These are phyloP conservation scores for Cucumis hystrix DNA, from an alignment of 306 rosid species.

Conservation along the genomic window DNA sequence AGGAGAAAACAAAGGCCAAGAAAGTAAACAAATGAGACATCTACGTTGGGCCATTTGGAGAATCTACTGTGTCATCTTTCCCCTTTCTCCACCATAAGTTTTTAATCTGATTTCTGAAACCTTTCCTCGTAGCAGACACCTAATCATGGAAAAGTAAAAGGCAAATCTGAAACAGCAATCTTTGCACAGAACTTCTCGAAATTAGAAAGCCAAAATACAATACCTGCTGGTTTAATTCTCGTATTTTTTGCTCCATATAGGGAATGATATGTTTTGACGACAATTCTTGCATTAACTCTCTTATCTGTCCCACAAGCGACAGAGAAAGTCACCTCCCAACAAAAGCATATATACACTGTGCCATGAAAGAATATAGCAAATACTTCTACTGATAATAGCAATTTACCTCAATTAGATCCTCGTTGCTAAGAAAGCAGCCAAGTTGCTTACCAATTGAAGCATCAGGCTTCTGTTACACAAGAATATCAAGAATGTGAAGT, in stretches of 20 bases:
- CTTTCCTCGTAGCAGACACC: constrained; percentile 93
- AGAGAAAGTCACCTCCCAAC: constrained; percentile 12
- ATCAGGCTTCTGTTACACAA: constrained; percentile 49
- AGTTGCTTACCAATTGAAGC: constrained; percentile 35
- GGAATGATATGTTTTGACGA: constrained; percentile 86
- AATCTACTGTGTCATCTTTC: constrained; percentile 74
- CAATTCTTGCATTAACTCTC: constrained; percentile 74
- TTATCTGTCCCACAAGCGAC: constrained; percentile 38
- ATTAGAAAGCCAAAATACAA: neutral
- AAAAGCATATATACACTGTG: neutral
- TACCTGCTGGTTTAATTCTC: constrained; percentile 88
- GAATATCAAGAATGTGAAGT: constrained; percentile 22
- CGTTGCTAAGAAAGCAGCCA: constrained; percentile 63
- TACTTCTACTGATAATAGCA: constrained; percentile 5
- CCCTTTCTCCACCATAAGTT: constrained; percentile 99
- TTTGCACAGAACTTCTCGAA: neutral
- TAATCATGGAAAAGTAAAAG: constrained; percentile 19
- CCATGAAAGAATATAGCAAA: constrained; percentile 8
- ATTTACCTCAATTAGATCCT: constrained; percentile 59
- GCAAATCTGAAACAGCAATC: constrained; percentile 5
- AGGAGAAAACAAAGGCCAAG: constrained; percentile 6
- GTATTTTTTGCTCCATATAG: constrained; percentile 87
- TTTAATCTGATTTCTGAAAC: constrained; percentile 86
- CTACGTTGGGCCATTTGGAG: constrained; percentile 67
- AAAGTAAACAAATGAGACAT: constrained; percentile 14